Base-by-base conservation (phyloP, 768 basidiomycete species). In the Boletus reticuloceps region DNA sequence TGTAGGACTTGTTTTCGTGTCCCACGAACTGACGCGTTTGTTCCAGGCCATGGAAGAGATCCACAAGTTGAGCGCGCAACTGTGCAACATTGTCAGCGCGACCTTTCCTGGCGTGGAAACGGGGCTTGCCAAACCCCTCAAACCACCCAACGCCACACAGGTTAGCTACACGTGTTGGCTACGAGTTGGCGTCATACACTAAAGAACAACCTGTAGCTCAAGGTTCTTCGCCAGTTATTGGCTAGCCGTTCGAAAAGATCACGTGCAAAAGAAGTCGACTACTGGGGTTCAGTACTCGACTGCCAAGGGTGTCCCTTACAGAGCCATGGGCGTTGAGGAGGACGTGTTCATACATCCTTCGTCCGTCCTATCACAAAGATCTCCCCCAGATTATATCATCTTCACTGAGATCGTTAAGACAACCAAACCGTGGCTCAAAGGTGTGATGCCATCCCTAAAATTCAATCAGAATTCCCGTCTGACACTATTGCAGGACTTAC, bases 31-130 rank as follows among this genome's bases (percentile, higher is more conserved):
- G 31, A 64, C 8, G 47, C 40, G 27, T 41, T 29, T 20, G 8
- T 51, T n/a, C 29, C 19, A 98, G 95, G 91, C 94, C 0, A 98
- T 99, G 95, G 91, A 97, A 72, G 97, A 99, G 74, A 96, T 97
- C 36, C 97, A 95, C 71, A 98, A 98, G 68, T 79, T 99, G 6
- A 84, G 94, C 34, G 80, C 84, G 0, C 97, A 99, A 65, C 88
- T 99, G 53, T 89, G 83, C 63, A 82, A 81, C 54, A 94, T 98
- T 43, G 90, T 96, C 6, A 79, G 80, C 53, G 75, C 80, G n/a
- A 89, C 89, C 65, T 91, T 94, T 59, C 82, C 87, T 4, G 82
- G 79, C 5, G 70, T 78, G 6, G 78, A 86, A 51, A 74, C 82
- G 2, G 82, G 80, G 11, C 86, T 91, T 60, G 70, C 77, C 4